These are phyloP conservation scores for Ottelia alismoides DNA, from an alignment of 106 monocot species.

Conservation along the genomic window DNA sequence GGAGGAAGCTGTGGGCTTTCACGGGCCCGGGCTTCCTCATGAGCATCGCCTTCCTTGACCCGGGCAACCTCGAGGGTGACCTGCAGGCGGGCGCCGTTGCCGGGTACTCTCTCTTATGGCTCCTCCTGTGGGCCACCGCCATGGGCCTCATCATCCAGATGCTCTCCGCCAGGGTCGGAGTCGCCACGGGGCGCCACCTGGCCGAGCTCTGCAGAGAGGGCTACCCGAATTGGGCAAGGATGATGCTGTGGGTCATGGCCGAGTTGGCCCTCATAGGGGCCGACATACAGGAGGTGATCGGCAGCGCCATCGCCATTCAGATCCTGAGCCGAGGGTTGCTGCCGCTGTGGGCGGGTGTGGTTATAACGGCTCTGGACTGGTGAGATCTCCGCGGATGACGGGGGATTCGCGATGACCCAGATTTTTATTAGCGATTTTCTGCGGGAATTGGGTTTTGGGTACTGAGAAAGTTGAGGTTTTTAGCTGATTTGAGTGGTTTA, in stretches of 20 bases:
- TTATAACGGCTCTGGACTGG: conserved; percentile 66
- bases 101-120: conserved; percentile 58
- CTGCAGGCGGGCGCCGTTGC: too few species aligned
- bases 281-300: conserved; percentile 81
- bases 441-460: background rate
- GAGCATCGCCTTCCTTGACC: conserved; percentile 81
- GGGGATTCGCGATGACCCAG: background rate
- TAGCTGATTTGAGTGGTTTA: too few species aligned
- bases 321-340: conserved; percentile 46
- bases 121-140: conserved; percentile 54
- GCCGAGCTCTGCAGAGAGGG: conserved; percentile 75
- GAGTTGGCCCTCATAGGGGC: conserved; percentile 65
- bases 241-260: conserved; percentile 59
- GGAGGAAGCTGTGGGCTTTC: conserved; percentile 65
- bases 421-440: background rate
- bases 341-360: conserved; percentile 57
- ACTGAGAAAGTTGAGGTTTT: too few species aligned
- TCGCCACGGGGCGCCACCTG: conserved; percentile 54
- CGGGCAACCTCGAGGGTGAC: conserved; percentile 75
- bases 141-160: conserved; percentile 61
- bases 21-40: conserved; percentile 69
- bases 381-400: conserved; percentile 24
- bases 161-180: conserved; percentile 53
- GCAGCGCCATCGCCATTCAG: conserved; percentile 62
- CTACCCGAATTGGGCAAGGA: conserved; percentile 54